Base-by-base conservation (phyloP, 2,329 filamentous ascomycete species). In the Colletotrichum sidae region DNA sequence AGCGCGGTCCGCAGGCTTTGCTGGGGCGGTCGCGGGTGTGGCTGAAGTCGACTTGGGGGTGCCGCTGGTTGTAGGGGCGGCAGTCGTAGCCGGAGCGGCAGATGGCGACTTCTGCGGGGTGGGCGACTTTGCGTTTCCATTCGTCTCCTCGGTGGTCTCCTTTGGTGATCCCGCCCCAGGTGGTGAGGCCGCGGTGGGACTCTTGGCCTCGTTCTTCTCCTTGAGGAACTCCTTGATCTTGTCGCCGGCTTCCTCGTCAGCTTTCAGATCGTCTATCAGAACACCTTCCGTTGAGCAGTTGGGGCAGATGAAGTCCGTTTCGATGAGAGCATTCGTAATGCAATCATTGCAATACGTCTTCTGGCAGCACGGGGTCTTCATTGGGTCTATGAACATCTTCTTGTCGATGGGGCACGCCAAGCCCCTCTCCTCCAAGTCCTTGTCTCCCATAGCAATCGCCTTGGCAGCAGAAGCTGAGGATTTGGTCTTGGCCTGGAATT, bases 311-410 rank as follows among this genome's bases (percentile, higher is more conserved):
- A 99, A 94, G 86, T 99, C 96, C 87, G 92, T 96, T 84, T 98
- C 94, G 81, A 97, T 95, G 80, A 99, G 90, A 81, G 94, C 93
- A 88, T 97, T 97, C 78, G 96, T 96, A 82, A 99, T 97, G 91
- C 96, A 99, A 79, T 97, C 94, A 88, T 96, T 96, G 87, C 96
- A 99, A 86, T 97, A 99, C 77, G 94, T 97, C 87, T 92, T 96
- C 83, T 92, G 88, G 86, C 96, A 99, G 88, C 96, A 99, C 71
- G 96, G 95, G 76, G 96, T 98, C 88, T 97, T 97, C 86, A 96
- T 96, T 87, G 96, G 95, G 79, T 97, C 93, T 89, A 96, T 90
- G 83, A 98, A 97, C 87, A 97, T 91, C 80, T 93, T 94, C 82
- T 96, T 96, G 89, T 98, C 96, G 85, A 98, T 92, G 70, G 94